Evolutionary conservation across 495 filamentous ascomycete genomes (phyloP), one percentile per base, ranked within the genome.

Genomic region (Neurospora cerealis): DNA sequence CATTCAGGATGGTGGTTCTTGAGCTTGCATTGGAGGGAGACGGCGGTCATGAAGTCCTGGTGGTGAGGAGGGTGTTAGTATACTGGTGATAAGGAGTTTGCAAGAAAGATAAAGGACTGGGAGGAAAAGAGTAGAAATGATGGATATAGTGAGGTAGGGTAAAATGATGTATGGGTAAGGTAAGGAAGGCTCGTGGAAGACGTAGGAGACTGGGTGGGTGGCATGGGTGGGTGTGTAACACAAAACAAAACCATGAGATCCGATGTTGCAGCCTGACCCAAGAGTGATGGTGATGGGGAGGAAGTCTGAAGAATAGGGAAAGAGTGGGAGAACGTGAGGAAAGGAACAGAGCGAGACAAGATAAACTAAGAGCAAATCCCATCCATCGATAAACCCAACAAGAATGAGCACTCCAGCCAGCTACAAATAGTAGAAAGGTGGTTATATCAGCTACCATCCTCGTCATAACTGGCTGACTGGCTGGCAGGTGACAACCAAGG

Each of bases 1-100:
- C 89, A 90, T 74, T 90, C 89, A 1, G 89, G 88, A 75, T 91
- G 89, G 75, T 91, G 89, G 72, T 85, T 88, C 74, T 86, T 81
- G 21, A 83, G 70, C 77, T 87, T 86, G 80, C 88, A 89, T 74
- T 87, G 82, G 70, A 86, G 78, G 41, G 89, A 85, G 24, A 91
- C 83, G 32, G 83, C 81, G 34, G 86, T 87, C 89, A 90, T 90
- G 79, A 90, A 91, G 72, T 86, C 86, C 88, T 90, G 62, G 0
- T 34, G 7, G 2, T 66, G 6, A 9, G 21, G 38, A 28, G 21
- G 13, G 32, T 10, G 6, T 70, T 9, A 39, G 24, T 72, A 39
- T 10, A 44, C 36, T 71, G 41, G 13, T 9, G 15, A 17, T 42
- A 2, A 2, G 37, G 28, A 4, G 9, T 6, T 36, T 34, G 62